Percentiles rank a stretch among this genome's conserved stretches.
These are phyloP conservation scores for Taphrina deformans DNA, from an alignment of 1,139 yeast genomes.

Conservation along the genomic window DNA sequence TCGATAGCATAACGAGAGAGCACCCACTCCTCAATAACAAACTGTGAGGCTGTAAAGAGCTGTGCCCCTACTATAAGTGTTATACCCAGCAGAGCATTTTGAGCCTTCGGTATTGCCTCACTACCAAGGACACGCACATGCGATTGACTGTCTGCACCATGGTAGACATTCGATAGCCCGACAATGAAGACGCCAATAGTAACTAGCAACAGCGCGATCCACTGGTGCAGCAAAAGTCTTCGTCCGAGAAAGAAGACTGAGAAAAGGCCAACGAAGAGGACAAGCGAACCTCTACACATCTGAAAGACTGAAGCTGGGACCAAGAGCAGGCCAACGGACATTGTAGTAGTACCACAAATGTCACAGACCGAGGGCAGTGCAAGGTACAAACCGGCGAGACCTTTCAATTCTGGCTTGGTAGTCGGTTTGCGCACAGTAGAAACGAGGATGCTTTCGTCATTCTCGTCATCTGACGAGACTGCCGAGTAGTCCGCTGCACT, in stretches of 20 bases:
- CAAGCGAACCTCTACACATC: conserved; percentile 79
- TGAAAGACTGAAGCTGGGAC: conserved; percentile 84
- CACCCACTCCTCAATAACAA: conserved; percentile 74
- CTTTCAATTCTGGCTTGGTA: conserved; percentile 14
- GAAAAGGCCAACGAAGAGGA: conserved; percentile 71
- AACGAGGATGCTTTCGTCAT: not conserved
- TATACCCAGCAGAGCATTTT: conserved; percentile 54
- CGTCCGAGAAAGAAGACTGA: conserved; percentile 64
- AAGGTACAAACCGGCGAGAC: conserved; percentile 40
- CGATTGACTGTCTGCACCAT: conserved; percentile 35
- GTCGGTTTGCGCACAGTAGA: conserved; percentile 35
- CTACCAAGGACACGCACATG: not conserved
- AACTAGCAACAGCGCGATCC: conserved; percentile 64
- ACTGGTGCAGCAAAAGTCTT: conserved; percentile 60
- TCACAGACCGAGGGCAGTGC: conserved; percentile 73
- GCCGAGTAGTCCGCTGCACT: not conserved
- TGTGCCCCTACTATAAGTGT: conserved; percentile 61
- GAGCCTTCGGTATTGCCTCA: not conserved
- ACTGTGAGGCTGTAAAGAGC: conserved; percentile 69
- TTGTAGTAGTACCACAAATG: conserved; percentile 68
- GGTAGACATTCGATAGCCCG: conserved; percentile 61
- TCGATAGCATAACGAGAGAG: conserved; percentile 56
- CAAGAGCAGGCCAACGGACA: conserved; percentile 72
- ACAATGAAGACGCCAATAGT: conserved; percentile 69
- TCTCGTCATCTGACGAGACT: conserved; percentile 1